These are phyloP conservation scores for Mollisia scopiformis DNA, from an alignment of 2,329 filamentous ascomycete species.

Conservation along the genomic window DNA sequence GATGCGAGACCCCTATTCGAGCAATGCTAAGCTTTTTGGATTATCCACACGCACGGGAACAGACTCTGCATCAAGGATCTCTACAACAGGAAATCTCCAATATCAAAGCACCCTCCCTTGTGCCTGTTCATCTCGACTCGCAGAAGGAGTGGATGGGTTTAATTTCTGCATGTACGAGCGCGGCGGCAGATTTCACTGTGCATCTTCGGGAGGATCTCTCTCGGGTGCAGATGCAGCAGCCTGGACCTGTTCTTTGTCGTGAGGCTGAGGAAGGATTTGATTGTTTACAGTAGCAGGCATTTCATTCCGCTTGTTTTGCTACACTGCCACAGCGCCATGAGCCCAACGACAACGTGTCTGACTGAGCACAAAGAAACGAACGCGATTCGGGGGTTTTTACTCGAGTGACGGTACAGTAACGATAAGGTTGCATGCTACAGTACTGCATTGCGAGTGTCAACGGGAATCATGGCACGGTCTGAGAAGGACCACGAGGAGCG, in stretches of 20 bases:
- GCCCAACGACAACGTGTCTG: neutral
- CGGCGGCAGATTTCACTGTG: neutral
- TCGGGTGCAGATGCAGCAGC: neutral
- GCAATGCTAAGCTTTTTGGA: neutral
- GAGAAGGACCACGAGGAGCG: neutral
- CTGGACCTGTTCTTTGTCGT: neutral
- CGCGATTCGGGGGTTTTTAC: neutral
- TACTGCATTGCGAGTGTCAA: neutral
- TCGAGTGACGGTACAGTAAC: neutral
- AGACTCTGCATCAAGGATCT: neutral
- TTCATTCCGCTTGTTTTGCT: neutral
- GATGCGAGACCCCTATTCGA: neutral
- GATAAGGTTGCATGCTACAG: neutral
- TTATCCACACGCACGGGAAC: neutral
- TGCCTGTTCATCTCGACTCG: neutral
- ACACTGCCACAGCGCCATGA: neutral
- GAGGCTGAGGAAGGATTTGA: neutral
- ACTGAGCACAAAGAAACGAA: neutral
- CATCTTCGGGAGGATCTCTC: neutral
- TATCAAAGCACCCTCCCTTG: neutral
- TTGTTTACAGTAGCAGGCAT: no score
- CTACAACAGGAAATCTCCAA: neutral
- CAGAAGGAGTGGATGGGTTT: neutral
- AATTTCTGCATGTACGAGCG: neutral
- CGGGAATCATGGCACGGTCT: slow-evolving; percentile 5